These are phyloP conservation scores for Herpetospermum pedunculosum DNA, from an alignment of 306 rosid genomes.

Conservation along the genomic window DNA sequence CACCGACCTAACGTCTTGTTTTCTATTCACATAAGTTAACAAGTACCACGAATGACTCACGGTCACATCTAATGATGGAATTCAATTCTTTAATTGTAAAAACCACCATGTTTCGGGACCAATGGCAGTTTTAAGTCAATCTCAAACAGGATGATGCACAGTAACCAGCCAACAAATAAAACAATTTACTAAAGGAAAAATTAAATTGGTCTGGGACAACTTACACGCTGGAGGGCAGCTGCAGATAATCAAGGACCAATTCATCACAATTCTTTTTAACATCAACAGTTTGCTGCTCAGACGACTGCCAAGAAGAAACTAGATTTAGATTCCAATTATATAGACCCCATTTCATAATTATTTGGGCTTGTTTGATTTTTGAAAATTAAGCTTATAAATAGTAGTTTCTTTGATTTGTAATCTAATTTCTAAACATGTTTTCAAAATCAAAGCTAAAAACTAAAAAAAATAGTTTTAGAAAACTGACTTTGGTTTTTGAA, in stretches of 20 bases:
- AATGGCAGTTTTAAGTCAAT: background rate
- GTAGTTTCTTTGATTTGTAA: no score
- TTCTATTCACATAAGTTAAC: background rate
- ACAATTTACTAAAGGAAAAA: background rate
- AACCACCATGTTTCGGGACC: background rate
- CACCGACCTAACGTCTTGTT: slow-evolving; percentile 5
- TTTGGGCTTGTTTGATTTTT: no score
- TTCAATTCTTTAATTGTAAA: background rate
- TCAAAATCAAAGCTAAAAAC: no score
- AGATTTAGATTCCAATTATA: slow-evolving; percentile 10
- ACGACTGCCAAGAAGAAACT: slow-evolving; percentile 31
- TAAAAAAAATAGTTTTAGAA: no score
- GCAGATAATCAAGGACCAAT: slow-evolving; percentile 60
- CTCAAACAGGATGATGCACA: background rate
- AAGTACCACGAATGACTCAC: background rate
- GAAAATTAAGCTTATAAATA: no score
- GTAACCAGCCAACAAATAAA: background rate
- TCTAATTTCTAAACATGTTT: no score
- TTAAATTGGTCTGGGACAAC: slow-evolving; percentile 13
- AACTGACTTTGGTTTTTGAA: no score
- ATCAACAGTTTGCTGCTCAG: slow-evolving; percentile 44
- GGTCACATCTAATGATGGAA: background rate
- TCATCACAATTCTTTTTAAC: slow-evolving; percentile 56
- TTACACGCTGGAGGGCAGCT: slow-evolving; percentile 71
- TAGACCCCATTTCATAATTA: no score